Evolutionary conservation across 2,329 filamentous ascomycete genomes (phyloP).

Genomic region (Penicillium hordei): DNA sequence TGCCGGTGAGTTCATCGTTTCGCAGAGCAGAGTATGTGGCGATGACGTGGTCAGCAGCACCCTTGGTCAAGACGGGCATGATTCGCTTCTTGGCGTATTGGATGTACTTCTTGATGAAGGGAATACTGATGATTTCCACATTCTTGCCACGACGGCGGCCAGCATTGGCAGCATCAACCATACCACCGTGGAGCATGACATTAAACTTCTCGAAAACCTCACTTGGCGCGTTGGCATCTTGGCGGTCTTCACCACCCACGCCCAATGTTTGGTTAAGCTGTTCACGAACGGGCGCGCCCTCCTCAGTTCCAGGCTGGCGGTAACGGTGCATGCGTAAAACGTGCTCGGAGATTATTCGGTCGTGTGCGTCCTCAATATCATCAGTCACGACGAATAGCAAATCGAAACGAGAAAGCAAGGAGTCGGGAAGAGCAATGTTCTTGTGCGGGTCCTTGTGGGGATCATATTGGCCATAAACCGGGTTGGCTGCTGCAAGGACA

Average conservation of each 20-base stretch:
- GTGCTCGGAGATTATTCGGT: slow-evolving; percentile 91
- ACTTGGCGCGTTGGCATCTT: slow-evolving; percentile 70
- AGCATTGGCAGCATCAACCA: slow-evolving; percentile 62
- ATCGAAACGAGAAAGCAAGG: slow-evolving; percentile 96
- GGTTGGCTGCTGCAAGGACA: slow-evolving; percentile 93
- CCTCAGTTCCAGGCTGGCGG: slow-evolving; percentile 86
- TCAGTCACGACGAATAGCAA: slow-evolving; percentile 96
- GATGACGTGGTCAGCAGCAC: slow-evolving; percentile 87
- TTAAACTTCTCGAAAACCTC: slow-evolving; percentile 97
- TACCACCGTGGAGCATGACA: slow-evolving; percentile 89
- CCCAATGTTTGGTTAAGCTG: slow-evolving; percentile 79
- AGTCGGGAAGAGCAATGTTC: slow-evolving; percentile 96
- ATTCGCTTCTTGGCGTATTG: slow-evolving; percentile 94
- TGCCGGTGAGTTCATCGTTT: slow-evolving; percentile 94
- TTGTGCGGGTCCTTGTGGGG: slow-evolving; percentile 98
- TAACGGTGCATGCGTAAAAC: slow-evolving; percentile 97
- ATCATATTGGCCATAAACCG: slow-evolving; percentile 97
- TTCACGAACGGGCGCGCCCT: slow-evolving; percentile 91
- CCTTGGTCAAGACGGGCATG: slow-evolving; percentile 86
- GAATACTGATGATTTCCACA: slow-evolving; percentile 87
- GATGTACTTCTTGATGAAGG: slow-evolving; percentile 99
- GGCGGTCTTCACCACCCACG: slow-evolving; percentile 77
- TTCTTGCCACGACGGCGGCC: slow-evolving; percentile 73
- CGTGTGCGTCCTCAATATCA: slow-evolving; percentile 91
- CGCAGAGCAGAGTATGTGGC: slow-evolving; percentile 87